A percentile compares a stretch with the other conserved stretches of the same genome.
Conservation (phyloP, 371 early-diverging fungal genomes). For the Mucor racemosus region DNA sequence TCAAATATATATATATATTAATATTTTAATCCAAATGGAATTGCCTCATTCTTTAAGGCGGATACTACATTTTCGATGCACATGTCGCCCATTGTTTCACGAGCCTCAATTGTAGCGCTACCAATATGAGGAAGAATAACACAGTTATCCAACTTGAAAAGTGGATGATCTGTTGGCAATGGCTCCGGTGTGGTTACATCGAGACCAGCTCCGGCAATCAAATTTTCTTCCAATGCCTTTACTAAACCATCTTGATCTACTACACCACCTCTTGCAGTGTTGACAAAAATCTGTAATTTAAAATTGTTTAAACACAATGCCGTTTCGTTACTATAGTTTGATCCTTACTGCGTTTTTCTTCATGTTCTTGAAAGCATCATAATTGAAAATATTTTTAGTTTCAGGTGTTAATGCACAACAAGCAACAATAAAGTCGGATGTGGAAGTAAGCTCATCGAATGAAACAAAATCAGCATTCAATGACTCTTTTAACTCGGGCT, state of each 20-base stretch:
- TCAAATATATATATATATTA: neutral
- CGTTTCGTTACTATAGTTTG: neutral
- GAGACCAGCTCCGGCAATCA: slow-evolving; percentile 76
- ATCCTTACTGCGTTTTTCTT: slow-evolving; percentile 62
- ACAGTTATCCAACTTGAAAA: slow-evolving; percentile 67
- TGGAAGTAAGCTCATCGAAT: slow-evolving; percentile 61
- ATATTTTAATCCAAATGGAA: slow-evolving; percentile 27
- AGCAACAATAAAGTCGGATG: slow-evolving; percentile 76
- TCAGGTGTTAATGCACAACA: slow-evolving; percentile 74
- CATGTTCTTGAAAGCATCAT: slow-evolving; percentile 70
- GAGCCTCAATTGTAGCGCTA: slow-evolving; percentile 81
- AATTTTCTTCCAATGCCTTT: slow-evolving; percentile 67
- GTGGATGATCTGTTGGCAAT: slow-evolving; percentile 62
- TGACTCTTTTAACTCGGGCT: slow-evolving; percentile 37
- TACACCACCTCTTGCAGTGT: slow-evolving; percentile 82
- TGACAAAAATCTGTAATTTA: slow-evolving; percentile 71
- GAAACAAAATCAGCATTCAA: slow-evolving; percentile 49
- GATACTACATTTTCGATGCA: slow-evolving; percentile 41
- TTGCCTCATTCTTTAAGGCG: slow-evolving; percentile 28
- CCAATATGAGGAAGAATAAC: slow-evolving; percentile 81
- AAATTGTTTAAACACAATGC: neutral
- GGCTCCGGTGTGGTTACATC: slow-evolving; percentile 93
- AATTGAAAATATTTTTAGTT: slow-evolving; percentile 74
- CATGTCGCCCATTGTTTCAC: slow-evolving; percentile 77
- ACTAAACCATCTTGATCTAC: slow-evolving; percentile 79